A percentile compares a stretch with the other conserved stretches of the same genome.
Conservation (phyloP, 768 basidiomycete genomes). For the Rubroboletus satanas region DNA sequence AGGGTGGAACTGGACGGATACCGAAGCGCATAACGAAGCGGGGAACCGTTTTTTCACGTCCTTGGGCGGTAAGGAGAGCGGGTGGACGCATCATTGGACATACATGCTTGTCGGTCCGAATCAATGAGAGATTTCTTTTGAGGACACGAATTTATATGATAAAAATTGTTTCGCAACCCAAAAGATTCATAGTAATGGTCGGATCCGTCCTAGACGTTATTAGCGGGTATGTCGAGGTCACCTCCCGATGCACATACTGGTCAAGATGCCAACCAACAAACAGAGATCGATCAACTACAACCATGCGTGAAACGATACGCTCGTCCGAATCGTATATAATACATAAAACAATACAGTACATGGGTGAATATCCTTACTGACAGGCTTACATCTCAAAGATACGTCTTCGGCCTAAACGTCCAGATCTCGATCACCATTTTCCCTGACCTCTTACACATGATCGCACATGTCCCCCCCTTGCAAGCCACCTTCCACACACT, state of each 20-base stretch:
- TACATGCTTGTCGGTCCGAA: conserved; percentile 4
- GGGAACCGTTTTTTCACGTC: conserved; percentile 11
- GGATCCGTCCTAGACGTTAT: background rate
- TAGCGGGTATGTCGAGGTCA: background rate
- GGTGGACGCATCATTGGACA: conserved; percentile 13
- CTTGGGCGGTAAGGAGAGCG: conserved; percentile 4
- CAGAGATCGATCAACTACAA: background rate
- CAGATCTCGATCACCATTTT: conserved; percentile 89
- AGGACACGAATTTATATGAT: too few species aligned
- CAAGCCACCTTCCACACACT: conserved; percentile 85
- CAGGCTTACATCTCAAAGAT: conserved; percentile 9
- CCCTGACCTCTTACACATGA: conserved; percentile 76
- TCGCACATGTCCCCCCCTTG: conserved; percentile 65
- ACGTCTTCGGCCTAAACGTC: conserved; percentile 53
- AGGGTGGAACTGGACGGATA: conserved; percentile 24
- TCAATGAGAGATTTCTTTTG: background rate
- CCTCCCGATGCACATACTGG: background rate
- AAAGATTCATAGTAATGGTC: background rate
- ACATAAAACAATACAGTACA: conserved; percentile 12
- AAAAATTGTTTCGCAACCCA: background rate
- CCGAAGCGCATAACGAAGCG: background rate
- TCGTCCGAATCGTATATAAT: background rate
- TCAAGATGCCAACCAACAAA: background rate
- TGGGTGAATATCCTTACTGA: conserved; percentile 1
- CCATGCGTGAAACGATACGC: background rate